These are phyloP conservation scores for Alternaria solani DNA, from an alignment of 2,329 filamentous ascomycete species.

Conservation along the genomic window DNA sequence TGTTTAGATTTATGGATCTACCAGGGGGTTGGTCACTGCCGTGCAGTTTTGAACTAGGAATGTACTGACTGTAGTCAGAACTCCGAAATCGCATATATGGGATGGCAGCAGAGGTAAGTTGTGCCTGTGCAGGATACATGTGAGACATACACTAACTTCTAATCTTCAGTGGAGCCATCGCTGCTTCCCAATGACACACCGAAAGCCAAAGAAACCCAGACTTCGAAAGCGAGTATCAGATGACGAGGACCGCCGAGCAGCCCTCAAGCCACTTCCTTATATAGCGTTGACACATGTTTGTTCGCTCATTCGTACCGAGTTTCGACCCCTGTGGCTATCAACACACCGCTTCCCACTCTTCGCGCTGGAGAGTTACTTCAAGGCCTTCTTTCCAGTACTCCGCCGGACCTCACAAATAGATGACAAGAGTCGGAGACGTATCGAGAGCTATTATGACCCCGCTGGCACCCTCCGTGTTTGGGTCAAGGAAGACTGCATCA, in stretches of 20 bases:
- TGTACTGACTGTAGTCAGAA: constrained; percentile 24
- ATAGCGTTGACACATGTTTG: constrained; percentile 33
- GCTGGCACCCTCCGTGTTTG: constrained; percentile 22
- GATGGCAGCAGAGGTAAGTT: constrained; percentile 11
- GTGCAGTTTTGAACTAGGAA: not conserved
- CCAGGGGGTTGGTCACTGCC: constrained; percentile 27
- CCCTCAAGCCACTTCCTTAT: constrained; percentile 23
- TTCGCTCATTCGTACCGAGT: constrained; percentile 33
- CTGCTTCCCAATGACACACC: constrained; percentile 26
- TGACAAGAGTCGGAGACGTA: constrained; percentile 1
- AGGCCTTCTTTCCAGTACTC: constrained; percentile 27
- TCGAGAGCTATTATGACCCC: constrained; percentile 13
- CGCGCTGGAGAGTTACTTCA: constrained; percentile 27
- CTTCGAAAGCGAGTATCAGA: not conserved
- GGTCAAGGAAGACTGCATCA: constrained; percentile 17
- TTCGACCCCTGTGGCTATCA: constrained; percentile 36
- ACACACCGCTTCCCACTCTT: constrained; percentile 29
- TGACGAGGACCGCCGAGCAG: not conserved
- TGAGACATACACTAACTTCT: too few relatives aligned
- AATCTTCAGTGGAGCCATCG: constrained; percentile 2
- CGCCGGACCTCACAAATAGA: not conserved
- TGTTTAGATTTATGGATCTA: constrained; percentile 34
- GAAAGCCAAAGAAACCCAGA: constrained; percentile 1
- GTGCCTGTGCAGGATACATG: too few relatives aligned
- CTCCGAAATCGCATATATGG: constrained; percentile 39